Evolutionary conservation across 2,329 filamentous ascomycete species (phyloP), one percentile per base, ranked within the genome.

Genomic region (Penicillium sp.): DNA sequence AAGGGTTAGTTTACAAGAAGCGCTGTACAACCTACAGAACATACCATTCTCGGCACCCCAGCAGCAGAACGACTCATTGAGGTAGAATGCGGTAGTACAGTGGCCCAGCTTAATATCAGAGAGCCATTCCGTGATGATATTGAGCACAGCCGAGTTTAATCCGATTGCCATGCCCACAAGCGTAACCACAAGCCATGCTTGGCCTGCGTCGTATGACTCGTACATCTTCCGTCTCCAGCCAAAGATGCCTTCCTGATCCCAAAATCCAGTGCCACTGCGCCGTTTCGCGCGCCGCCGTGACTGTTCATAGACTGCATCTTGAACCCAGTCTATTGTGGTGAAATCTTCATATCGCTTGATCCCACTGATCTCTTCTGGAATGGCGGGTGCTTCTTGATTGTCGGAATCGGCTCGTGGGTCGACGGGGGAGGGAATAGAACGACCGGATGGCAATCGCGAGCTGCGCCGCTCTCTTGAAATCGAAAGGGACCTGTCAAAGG

Each of bases 271-370:
- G 7, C 87, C 85, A 66, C 88, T 86, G 72, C 86, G 87, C 67
- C 89, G 84, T 64, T 89, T 83, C 46, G 89, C 83, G 67, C 90
- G 90, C 59, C 93, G 86, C 53, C 92, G 85, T 45, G 90, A 80
- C 72, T 96, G 90, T 73, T 97, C 94, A 61, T 92, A 88, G 34
- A 92, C 89, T 11, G 93, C 92, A 82, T 99, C 94, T 74, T 99
- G 93, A 0, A 99, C 93, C 94, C 94, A 99, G 76, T 99, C 94
- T 85, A 81, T 78, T 1, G 94, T 99, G 6, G 92, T 96, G 72
- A 99, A 99, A 76, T 99, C 94, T 83, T 96, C 94, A 77, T 99
- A 99, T 78, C 93, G 85, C 78, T 97, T 97, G 72, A 99, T 97
- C 79, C 97, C 89, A 26, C 89, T 92, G 70, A 99, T 96, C 78